Conservation (phyloP, 306 rosid genomes). For the Elaeagnus macrophylla region DNA sequence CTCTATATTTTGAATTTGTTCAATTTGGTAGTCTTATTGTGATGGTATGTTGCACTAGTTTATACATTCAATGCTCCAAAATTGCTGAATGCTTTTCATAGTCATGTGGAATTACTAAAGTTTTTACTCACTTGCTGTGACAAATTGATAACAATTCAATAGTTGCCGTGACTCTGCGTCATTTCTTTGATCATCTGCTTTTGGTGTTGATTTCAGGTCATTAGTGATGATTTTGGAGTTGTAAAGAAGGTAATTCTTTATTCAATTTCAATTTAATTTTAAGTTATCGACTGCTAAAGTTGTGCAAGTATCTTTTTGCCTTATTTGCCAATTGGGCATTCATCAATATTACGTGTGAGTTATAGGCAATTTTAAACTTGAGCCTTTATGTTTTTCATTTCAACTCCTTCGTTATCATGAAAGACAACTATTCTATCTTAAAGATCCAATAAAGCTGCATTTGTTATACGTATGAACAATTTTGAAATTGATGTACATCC, state of each 20-base stretch:
- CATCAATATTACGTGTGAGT: too few relatives aligned
- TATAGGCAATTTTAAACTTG: too few relatives aligned
- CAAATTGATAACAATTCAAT: neutral
- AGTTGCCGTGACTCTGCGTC: neutral
- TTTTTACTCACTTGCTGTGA: neutral
- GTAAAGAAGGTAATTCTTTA: conserved; percentile 63
- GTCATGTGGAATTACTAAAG: neutral
- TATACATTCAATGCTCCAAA: neutral
- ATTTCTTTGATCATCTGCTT: conserved; percentile 2
- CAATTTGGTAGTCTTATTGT: neutral
- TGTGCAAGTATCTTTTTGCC: conserved; percentile 10
- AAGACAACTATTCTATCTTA: too few relatives aligned
- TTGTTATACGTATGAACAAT: too few relatives aligned
- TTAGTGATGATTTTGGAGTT: conserved; percentile 79
- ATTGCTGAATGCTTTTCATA: neutral
- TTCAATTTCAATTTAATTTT: neutral
- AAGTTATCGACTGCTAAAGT: neutral
- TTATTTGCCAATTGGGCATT: too few relatives aligned
- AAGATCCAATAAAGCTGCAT: too few relatives aligned
- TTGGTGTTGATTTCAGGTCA: conserved; percentile 50
- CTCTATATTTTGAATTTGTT: neutral
- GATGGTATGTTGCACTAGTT: neutral
- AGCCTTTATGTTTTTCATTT: too few relatives aligned
- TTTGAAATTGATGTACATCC: too few relatives aligned
- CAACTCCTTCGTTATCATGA: too few relatives aligned